Percentiles rank a stretch among this genome's conserved stretches.
phyloP scores from a whole-genome alignment of 2,329 filamentous ascomycete species.

The Ophiostoma triangulosporum region DNA sequence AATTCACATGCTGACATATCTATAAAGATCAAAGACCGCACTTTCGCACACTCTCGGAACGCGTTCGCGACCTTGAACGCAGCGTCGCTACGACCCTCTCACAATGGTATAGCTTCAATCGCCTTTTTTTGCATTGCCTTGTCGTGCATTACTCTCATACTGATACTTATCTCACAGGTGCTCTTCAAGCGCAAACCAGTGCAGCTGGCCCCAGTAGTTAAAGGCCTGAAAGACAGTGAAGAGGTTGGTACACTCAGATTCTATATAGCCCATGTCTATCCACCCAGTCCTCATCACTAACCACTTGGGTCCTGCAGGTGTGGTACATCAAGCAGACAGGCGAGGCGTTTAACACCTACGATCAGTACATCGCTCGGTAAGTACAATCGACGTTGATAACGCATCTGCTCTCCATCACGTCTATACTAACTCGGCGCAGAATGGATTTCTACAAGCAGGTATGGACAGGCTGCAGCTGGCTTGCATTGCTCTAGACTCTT shows the following conservation, averaged over 20 bases:
- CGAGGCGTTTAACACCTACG: conserved; percentile 80
- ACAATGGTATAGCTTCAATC: not conserved
- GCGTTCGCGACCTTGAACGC: not conserved
- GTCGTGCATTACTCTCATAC: not conserved
- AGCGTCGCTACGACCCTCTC: not conserved
- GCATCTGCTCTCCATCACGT: not conserved
- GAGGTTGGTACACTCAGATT: conserved; percentile 42
- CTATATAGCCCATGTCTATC: not conserved
- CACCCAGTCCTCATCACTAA: conserved; percentile 7
- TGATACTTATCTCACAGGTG: conserved; percentile 43
- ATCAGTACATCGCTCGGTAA: conserved; percentile 73
- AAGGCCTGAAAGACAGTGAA: conserved; percentile 59
- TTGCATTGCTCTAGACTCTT: not conserved
- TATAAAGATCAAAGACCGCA: not conserved
- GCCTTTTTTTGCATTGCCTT: too few species aligned
- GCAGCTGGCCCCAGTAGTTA: conserved; percentile 57
- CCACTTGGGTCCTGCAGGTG: conserved; percentile 40
- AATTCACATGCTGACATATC: not conserved
- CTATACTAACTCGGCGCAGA: conserved; percentile 33
- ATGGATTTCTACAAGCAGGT: conserved; percentile 92
- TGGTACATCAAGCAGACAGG: conserved; percentile 86
- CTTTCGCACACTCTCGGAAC: not conserved
- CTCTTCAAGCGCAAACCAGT: conserved; percentile 94
- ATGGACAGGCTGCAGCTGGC: conserved; percentile 18
- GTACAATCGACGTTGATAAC: conserved; percentile 17